Conservation (phyloP, 768 basidiomycete genomes). For the Lentinula raphanica region DNA sequence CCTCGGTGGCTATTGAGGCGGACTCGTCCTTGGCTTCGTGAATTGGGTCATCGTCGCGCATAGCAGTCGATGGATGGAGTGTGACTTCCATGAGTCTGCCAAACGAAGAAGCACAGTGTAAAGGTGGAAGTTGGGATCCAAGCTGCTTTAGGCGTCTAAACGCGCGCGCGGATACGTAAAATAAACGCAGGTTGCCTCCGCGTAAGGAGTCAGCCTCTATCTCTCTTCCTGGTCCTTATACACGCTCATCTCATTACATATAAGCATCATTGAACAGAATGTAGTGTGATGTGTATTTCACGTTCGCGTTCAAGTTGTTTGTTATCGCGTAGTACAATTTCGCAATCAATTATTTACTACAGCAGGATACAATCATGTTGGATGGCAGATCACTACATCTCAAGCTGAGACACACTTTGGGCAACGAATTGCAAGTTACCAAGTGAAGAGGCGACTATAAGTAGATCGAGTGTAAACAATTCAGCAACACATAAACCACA, state of each 20-base stretch:
- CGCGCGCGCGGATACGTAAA: too few relatives aligned
- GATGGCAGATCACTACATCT: slow-evolving; percentile 18
- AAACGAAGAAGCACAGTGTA: background rate
- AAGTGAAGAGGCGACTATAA: slow-evolving; percentile 39
- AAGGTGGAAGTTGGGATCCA: background rate
- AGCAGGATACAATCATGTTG: background rate
- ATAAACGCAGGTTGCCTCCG: too few relatives aligned
- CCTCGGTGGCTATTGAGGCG: background rate
- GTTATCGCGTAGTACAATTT: too few relatives aligned
- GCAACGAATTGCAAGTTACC: slow-evolving; percentile 45
- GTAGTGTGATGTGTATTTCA: too few relatives aligned
- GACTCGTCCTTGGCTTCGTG: background rate
- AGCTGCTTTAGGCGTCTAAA: background rate
- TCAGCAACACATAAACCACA: too few relatives aligned
- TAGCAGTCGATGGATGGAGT: background rate
- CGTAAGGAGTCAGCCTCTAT: too few relatives aligned
- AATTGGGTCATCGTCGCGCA: background rate
- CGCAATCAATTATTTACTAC: too few relatives aligned
- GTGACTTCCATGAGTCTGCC: background rate
- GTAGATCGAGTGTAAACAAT: background rate
- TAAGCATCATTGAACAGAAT: too few relatives aligned
- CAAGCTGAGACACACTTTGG: slow-evolving; percentile 48
- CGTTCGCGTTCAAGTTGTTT: too few relatives aligned
- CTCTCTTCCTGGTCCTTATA: too few relatives aligned
- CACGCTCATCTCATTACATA: too few relatives aligned